Evolutionary conservation across 2,329 filamentous ascomycete genomes (phyloP), one percentile per base, ranked within the genome.

Genomic region (Penicillium sp.): DNA sequence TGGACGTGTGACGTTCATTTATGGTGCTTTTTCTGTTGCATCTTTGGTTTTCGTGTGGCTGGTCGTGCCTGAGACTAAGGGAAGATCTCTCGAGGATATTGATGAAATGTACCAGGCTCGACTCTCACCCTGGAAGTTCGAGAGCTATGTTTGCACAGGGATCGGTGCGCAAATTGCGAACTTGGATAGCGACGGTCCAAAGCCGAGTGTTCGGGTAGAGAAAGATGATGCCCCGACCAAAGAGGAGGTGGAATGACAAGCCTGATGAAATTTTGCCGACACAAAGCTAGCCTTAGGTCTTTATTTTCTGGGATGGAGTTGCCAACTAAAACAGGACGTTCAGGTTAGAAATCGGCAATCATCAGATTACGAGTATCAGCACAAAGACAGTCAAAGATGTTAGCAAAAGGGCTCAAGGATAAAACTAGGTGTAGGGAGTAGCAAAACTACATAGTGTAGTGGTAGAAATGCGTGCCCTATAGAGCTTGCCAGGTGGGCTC

Each of bases 61-160:
- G 22, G 44, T 54, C 53, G 57, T 58, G 9, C 36, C 39, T 34
- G 41, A 6, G 21, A 38, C 21, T 16, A 16, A 54, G 1, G 31
- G 21, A 29, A 5, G 40, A n/a, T 48, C 45, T 10, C 13, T 40
- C 9, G 45, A 48, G 39, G 45, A 48, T 22, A 31, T 48, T 36
- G 45, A 48, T 21, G 45, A 48, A 29, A 48, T 48, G 45, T 48
- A 39, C 10, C 45, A 48, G 16, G 32, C 36, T 8, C 36, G 39
- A 5, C 32, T 48, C n/a, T 38, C 45, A 10, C 36, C 45, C 5
- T 48, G 45, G 34, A 39, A 48, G 11, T 40, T 48, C 11, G 32
- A 48, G 4, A n/a, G 39, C 18, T 48, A 40, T 21, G 22, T 40
- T 16, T 48, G 36, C 34, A 27, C 45, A 5, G 36, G 45, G 3